These are phyloP conservation scores for Taphrina pruni DNA, from an alignment of 1,139 yeast genomes.

Conservation along the genomic window DNA sequence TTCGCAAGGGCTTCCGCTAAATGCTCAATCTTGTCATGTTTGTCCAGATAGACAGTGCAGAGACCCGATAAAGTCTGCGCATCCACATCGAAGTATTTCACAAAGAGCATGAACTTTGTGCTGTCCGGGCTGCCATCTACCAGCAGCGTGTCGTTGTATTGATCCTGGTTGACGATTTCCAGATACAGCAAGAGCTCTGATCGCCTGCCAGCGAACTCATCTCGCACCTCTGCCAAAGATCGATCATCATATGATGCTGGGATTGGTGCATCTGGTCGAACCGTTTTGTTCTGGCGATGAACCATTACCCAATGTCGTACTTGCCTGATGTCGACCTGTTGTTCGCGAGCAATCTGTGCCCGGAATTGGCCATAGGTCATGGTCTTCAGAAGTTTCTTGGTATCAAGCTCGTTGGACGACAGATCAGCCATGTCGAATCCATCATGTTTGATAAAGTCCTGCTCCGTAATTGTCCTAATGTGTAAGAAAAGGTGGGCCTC, in stretches of 20 bases:
- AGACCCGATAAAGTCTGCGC: conserved; percentile 65
- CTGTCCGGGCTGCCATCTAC: conserved; percentile 36
- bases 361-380: conserved; percentile 62
- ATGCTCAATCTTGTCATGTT: conserved; percentile 57
- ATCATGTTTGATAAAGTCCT: conserved; percentile 63
- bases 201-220: conserved; percentile 33
- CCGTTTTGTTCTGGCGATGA: conserved; percentile 74
- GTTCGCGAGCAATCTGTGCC: conserved; percentile 58
- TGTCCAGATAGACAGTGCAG: conserved; percentile 65
- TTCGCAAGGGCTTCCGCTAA: conserved; percentile 57
- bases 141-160: conserved; percentile 12
- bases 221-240: conserved; percentile 36
- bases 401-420: conserved; percentile 47
- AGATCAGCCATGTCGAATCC: conserved; percentile 73
- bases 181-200: conserved; percentile 36
- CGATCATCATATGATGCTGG: conserved; percentile 47
- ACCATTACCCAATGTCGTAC: conserved; percentile 71
- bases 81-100: conserved; percentile 71
- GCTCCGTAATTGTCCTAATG: conserved; percentile 61
- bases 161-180: conserved; percentile 38
- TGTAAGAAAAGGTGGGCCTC: conserved; percentile 78
- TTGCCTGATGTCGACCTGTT: conserved; percentile 55
- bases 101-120: conserved; percentile 58
- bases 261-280: conserved; percentile 66
- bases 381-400: conserved; percentile 64